Evolutionary conservation across 116 monocot genomes (phyloP).

Genomic region (Dioscorea cayenensis): DNA sequence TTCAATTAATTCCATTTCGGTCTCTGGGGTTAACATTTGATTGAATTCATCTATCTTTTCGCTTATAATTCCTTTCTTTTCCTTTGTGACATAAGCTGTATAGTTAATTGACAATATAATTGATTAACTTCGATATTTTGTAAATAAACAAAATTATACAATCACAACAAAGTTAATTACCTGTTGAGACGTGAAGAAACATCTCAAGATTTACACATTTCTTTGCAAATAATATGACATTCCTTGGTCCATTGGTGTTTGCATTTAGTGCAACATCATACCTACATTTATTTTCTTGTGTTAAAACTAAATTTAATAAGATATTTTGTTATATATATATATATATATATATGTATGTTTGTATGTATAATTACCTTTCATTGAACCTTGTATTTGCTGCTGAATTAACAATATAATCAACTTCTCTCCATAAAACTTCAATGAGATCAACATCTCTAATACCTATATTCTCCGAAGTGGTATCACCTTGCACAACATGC

Average conservation of each 20-base stretch:
- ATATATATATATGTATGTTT: too few species aligned
- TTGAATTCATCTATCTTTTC: slow-evolving; percentile 18
- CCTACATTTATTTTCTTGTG: slow-evolving; percentile 10
- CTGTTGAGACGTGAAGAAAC: slow-evolving; percentile 73
- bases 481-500: too few species aligned
- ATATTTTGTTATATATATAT: too few species aligned
- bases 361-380: too few species aligned
- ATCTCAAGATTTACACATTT: slow-evolving; percentile 32
- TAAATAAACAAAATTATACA: background rate
- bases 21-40: slow-evolving; percentile 5
- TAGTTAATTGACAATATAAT: too few species aligned
- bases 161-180: slow-evolving; percentile 8
- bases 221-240: slow-evolving; percentile 50
- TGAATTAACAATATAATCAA: too few species aligned
- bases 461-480: too few species aligned
- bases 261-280: slow-evolving; percentile 55
- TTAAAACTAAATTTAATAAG: too few species aligned
- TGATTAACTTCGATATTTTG: too few species aligned
- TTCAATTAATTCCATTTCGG: slow-evolving; percentile 36
- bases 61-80: slow-evolving; percentile 33
- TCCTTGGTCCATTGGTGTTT: slow-evolving; percentile 51
- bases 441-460: too few species aligned
- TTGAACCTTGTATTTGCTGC: too few species aligned
- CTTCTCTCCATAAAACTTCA: too few species aligned
- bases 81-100: slow-evolving; percentile 47